phyloP scores from a whole-genome alignment of 2,329 filamentous ascomycete species.

The Stylonectria norvegica region DNA sequence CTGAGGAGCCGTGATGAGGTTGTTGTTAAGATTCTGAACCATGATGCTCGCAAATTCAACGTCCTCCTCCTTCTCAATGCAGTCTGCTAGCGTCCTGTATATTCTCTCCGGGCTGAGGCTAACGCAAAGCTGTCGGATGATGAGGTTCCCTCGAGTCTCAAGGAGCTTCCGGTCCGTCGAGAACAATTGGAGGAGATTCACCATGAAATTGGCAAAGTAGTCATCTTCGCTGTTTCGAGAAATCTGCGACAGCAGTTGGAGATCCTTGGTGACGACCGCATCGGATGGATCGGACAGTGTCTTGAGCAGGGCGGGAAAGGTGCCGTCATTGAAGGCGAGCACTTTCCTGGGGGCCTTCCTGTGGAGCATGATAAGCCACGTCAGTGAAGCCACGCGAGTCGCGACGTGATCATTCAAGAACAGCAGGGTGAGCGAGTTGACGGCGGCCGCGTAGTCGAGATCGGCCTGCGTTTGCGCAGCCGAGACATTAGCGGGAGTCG shows the following conservation, averaged over 20 bases:
- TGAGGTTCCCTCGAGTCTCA: conserved; percentile 90
- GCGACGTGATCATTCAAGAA: conserved; percentile 97
- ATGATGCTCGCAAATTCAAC: conserved; percentile 99
- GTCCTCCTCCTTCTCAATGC: conserved; percentile 95
- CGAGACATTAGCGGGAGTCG: conserved; percentile 42
- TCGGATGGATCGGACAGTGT: conserved; percentile 94
- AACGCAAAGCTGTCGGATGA: conserved; percentile 91
- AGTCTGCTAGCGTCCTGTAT: conserved; percentile 91
- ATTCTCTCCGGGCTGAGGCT: conserved; percentile 92
- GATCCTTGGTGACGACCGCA: conserved; percentile 89
- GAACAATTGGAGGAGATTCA: conserved; percentile 90
- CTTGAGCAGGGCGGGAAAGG: conserved; percentile 92
- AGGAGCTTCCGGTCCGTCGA: conserved; percentile 88
- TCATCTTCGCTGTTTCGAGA: conserved; percentile 95
- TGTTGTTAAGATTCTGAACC: conserved; percentile 99
- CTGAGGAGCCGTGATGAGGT: conserved; percentile 95
- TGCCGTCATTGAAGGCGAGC: conserved; percentile 93
- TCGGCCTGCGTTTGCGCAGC: conserved; percentile 55
- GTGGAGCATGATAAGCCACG: conserved; percentile 97
- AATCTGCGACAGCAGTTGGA: conserved; percentile 92
- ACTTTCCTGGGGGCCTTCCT: conserved; percentile 91
- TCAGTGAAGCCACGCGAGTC: conserved; percentile 87
- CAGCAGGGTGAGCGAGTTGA: conserved; percentile 86
- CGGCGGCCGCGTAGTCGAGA: conserved; percentile 93
- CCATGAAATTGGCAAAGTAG: conserved; percentile 98